Percentiles rank a stretch among this genome's conserved stretches.
These are phyloP conservation scores for Trichosporon sp. DNA, from an alignment of 1,284 basidiomycete genomes.

Conservation along the genomic window DNA sequence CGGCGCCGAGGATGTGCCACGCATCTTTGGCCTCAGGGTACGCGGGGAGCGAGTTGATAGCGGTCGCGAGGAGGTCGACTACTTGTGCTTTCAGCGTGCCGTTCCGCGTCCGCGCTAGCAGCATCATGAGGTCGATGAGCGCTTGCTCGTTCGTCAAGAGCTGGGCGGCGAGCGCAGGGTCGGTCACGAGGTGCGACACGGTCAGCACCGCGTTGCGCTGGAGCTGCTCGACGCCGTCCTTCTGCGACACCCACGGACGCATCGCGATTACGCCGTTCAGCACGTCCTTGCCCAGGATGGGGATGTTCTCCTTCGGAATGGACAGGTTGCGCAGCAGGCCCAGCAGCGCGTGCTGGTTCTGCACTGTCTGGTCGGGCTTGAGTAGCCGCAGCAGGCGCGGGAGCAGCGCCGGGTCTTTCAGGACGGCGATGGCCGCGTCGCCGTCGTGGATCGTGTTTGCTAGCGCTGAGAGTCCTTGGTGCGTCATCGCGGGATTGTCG, in stretches of 20 bases:
- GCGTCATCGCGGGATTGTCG: background rate
- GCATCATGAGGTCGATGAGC: background rate
- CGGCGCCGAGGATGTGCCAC: background rate
- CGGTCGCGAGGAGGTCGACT: background rate
- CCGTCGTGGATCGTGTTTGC: background rate
- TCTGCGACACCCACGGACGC: background rate
- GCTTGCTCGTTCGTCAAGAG: slow-evolving; percentile 3
- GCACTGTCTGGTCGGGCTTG: background rate
- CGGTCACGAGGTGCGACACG: background rate
- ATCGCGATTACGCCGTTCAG: slow-evolving; percentile 1
- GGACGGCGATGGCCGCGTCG: background rate
- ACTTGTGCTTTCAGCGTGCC: background rate
- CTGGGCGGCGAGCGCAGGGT: background rate
- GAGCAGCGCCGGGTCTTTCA: background rate
- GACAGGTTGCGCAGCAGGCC: slow-evolving; percentile 11
- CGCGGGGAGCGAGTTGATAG: background rate
- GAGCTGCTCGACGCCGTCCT: background rate
- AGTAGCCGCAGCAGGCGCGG: background rate
- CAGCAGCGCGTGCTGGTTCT: slow-evolving; percentile 3
- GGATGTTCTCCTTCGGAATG: background rate
- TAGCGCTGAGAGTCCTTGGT: background rate
- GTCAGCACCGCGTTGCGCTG: slow-evolving; percentile 7
- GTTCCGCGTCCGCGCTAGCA: background rate
- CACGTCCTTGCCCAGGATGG: background rate
- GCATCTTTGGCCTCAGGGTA: background rate